Conservation (phyloP, 2,329 filamentous ascomycete species). For the Botrytis fragariae region DNA sequence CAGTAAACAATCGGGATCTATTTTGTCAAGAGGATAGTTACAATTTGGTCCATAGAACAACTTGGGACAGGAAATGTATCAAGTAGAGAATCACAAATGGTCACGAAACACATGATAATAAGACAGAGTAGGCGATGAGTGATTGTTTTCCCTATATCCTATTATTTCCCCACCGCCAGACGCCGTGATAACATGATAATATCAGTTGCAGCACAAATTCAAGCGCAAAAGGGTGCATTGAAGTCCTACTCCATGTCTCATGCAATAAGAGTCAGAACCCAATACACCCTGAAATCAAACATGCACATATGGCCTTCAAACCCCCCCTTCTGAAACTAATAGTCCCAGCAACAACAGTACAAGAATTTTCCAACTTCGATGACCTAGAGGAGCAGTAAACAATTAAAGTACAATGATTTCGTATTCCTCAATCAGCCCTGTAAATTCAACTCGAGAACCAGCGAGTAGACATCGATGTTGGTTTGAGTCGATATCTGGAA, state of each 20-base stretch:
- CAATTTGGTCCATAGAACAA: no score
- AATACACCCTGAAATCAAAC: slow-evolving; percentile 15
- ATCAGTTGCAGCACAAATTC: slow-evolving; percentile 19
- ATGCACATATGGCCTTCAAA: slow-evolving; percentile 15
- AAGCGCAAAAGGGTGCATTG: slow-evolving; percentile 12
- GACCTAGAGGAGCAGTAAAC: slow-evolving; percentile 6
- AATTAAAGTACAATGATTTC: slow-evolving; percentile 21
- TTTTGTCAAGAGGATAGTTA: not conserved
- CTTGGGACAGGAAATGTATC: not conserved
- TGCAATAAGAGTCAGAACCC: slow-evolving; percentile 8
- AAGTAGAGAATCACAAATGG: not conserved
- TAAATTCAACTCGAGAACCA: slow-evolving; percentile 18
- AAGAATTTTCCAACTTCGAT: slow-evolving; percentile 14
- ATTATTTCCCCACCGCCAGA: slow-evolving; percentile 17
- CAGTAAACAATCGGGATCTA: not conserved
- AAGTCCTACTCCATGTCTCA: slow-evolving; percentile 8
- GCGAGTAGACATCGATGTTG: slow-evolving; percentile 6
- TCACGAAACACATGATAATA: not conserved
- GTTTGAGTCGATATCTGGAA: slow-evolving; percentile 9
- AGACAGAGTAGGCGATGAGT: not conserved
- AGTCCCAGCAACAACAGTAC: slow-evolving; percentile 15
- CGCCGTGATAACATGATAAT: slow-evolving; percentile 20
- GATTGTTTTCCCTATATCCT: slow-evolving; percentile 21
- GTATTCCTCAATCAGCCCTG: slow-evolving; percentile 11
- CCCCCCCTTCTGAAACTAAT: not conserved